Evolutionary conservation across 192 early-diverging fungal species (phyloP), one percentile per base, ranked within the genome.

Genomic region (Spizellomyces punctatus): DNA sequence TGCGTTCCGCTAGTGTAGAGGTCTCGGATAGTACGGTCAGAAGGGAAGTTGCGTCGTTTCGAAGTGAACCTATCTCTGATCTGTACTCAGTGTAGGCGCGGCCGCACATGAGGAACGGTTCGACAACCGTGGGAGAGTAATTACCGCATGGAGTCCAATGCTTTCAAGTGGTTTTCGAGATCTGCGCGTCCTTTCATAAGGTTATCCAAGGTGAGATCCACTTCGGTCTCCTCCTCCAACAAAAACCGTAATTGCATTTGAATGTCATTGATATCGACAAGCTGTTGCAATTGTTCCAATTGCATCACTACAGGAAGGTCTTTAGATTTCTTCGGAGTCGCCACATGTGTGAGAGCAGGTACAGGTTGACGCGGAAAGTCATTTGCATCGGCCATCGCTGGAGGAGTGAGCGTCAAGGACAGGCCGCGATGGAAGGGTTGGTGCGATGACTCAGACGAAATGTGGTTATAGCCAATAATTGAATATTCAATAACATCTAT

Each of bases 1-100:
- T 95, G 7, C 82, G 84, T 46, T 93, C 92, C 0, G 95, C 94
- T 66, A 93, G 82, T 9, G 76, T 73, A 0, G 93, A 85, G 4
- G 92, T 94, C 27, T 81, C 82, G 47, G 81, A 78, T 42, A 94
- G 84, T 21, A 89, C 65, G n/a, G 42, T 63, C 10, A 69, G 44
- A 21, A 75, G 60, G 8, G 69, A 16, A 12, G 80, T 43, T 77
- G 79, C 49, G 83, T 77, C 46, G 88, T 68, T 41, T 66, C 60
- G 44, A 77, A 80, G 12, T 83, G 82, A 65, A 81, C 83, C 42
- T 73, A 66, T 54, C 82, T 81, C 56, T 85, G 64, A 44, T 54
- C 50, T 54, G 17, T 54, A n/a, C 17, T 19, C 50, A 54, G 14
- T 54, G 27, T 36, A 36, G 27, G 27, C 27, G 27, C 27, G 27